Percentiles rank a stretch among this genome's conserved stretches.
phyloP scores from a whole-genome alignment of 352 stramenopile species.

The Globisporangium acanthophoron region DNA sequence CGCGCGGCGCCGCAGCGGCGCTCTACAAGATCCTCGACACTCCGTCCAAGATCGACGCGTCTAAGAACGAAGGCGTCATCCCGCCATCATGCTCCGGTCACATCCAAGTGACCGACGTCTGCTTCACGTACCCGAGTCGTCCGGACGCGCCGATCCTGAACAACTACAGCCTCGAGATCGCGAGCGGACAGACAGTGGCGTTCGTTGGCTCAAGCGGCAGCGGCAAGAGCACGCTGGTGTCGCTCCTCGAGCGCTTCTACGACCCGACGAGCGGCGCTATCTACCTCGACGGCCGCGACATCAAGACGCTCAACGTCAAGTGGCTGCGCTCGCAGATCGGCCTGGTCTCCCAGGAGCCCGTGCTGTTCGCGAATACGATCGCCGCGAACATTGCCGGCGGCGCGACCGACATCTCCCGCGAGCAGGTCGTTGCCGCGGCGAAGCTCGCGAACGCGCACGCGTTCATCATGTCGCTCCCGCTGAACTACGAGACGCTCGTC shows the following conservation, averaged over 20 bases:
- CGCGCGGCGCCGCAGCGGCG: slow-evolving; percentile 30
- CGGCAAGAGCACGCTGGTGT: slow-evolving; percentile 6
- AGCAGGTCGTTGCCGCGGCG: slow-evolving; percentile 13
- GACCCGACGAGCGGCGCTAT: slow-evolving; percentile 2
- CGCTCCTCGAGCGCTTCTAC: slow-evolving; percentile 11
- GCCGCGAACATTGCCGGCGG: slow-evolving; percentile 87
- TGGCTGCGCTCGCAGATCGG: slow-evolving; percentile 34
- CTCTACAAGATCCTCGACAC: slow-evolving; percentile 59
- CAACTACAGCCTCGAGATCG: slow-evolving; percentile 1
- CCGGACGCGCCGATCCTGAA: neutral
- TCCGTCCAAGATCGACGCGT: slow-evolving; percentile 37
- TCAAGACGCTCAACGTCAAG: slow-evolving; percentile 53
- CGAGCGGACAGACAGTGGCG: neutral
- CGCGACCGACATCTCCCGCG: slow-evolving; percentile 9
- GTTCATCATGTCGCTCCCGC: slow-evolving; percentile 79
- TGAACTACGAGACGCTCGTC: slow-evolving; percentile 73
- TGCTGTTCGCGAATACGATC: slow-evolving; percentile 88
- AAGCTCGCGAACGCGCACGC: slow-evolving; percentile 39
- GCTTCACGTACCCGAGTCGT: slow-evolving; percentile 1
- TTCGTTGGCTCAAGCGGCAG: slow-evolving; percentile 5
- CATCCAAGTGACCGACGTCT: slow-evolving; percentile 19
- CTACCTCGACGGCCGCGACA: slow-evolving; percentile 67
- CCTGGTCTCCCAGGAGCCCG: slow-evolving; percentile 79
- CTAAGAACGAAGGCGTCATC: slow-evolving; percentile 17
- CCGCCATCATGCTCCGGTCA: slow-evolving; percentile 19